Base-by-base conservation (phyloP, 192 early-diverging fungal species). In the Pilaira anomala region DNA sequence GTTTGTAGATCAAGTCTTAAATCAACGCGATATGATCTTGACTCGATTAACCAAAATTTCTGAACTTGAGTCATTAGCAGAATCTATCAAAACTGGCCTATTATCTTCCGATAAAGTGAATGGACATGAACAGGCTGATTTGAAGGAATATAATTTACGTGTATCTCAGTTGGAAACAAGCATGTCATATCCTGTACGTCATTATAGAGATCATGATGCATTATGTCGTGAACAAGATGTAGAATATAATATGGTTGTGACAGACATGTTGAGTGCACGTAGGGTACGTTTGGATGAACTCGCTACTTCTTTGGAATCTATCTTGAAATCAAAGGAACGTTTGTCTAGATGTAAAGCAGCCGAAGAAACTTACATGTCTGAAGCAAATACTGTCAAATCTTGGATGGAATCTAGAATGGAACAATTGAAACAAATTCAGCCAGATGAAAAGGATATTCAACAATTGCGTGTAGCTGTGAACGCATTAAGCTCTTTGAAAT, bases 311-410 rank as follows among this genome's bases (percentile, higher is more conserved):
- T 36, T 73, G 3, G 53, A 63, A 24, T 48, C 71, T 0, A 52
- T 73, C 9, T 22, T 63, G 16, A 58, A 67, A 22, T 63, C 65
- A 2, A 63, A 56, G 9, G 66, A 73, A 58, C 45, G 66, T 0
- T 62, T 59, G 7, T 67, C 71, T 25, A 60, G 65, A 21, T 65
- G 65, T 16, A 54, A 41, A 30, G 62, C 62, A 16, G 54, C 64
- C 1, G 59, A 63, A 5, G 60, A 56, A 13, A 49, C 55, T 13
- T 67, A 67, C 7, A 42, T 44, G 14, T 58, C 48, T 4, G 58
- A 73, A 52, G 66, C 61, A n/a, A 46, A 40, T 2, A 54, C 26
- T 21, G 54, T 62, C 21, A 24, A 48, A 11, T 45, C 45, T 36
- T 73, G 71, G 71, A 73, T 73, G 9, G 5, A 49, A n/a, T 13